Evolutionary conservation across 306 rosid genomes (phyloP), one percentile per base, ranked within the genome.

Genomic region (Carpinus fangiana): DNA sequence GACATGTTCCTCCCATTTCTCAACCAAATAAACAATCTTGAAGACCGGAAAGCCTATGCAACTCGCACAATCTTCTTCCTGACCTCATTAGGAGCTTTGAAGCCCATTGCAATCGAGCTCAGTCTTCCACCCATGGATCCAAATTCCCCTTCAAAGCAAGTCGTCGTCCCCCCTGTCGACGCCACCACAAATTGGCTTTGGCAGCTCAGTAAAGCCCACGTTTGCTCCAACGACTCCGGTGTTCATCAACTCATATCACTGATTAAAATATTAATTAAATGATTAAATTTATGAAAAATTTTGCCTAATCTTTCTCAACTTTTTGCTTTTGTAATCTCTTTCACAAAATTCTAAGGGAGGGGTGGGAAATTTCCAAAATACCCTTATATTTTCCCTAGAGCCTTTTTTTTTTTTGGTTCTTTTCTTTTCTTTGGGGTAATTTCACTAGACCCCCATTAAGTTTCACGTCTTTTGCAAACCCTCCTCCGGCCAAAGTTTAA

Each of bases 81-180:
- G 21, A 81, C 86, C 8, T 59, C 76, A 78, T 45, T 84, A 70
- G 90, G 86, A 77, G 81, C 82, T 54, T 73, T 86, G 36, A 83
- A 84, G 23, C 87, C 86, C 4, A 76, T 86, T 66, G 90, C 90
- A 4, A 84, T 86, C 7, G 78, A 86, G 78, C 87, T 86, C 54
- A 82, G 73, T 6, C 87, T 76, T 21, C 86, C 86, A 59, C 47
- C 80, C 23, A 12, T 21, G 67, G 78, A 76, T 76, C 67, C 74
- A 76, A 72, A 76, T 9, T 43, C 75, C 53, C 57, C 83, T 21
- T 73, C 80, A 59, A 86, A 73, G 54, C 64, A 62, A 50, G 86
- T 86, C 74, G 78, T 85, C n/a, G 73, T 59, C 4, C 88, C 84
- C 56, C 88, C 84, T 1, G 8, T 64, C 36, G 88, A 85, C 67